Evolutionary conservation across 1,139 yeast species (phyloP).

Genomic region (Yamadazyma blattariae): DNA sequence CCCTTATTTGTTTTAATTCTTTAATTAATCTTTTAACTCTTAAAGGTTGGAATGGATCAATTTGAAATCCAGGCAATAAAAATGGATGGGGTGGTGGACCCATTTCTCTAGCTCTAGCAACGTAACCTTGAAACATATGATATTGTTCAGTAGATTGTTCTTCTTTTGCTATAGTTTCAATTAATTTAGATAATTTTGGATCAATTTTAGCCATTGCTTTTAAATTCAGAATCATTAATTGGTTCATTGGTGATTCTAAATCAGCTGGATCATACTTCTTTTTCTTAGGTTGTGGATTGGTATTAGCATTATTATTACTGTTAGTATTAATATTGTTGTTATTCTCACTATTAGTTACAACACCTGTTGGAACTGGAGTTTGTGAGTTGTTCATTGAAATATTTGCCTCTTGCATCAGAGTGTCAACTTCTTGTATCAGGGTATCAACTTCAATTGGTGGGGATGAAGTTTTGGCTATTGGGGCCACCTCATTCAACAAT

Average conservation of each 20-base stretch:
- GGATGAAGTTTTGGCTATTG: not conserved
- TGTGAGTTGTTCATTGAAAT: too few relatives aligned
- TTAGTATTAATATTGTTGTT: too few relatives aligned
- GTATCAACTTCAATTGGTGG: too few relatives aligned
- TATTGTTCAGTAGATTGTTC: slow-evolving; percentile 70
- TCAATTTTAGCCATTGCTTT: slow-evolving; percentile 80
- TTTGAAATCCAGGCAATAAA: slow-evolving; percentile 13
- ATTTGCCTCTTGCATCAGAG: too few relatives aligned
- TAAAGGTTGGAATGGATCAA: slow-evolving; percentile 16
- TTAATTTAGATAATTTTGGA: slow-evolving; percentile 59
- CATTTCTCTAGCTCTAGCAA: slow-evolving; percentile 72
- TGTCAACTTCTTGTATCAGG: too few relatives aligned
- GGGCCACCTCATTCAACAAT: not conserved
- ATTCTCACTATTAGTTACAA: too few relatives aligned
- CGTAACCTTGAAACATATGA: slow-evolving; percentile 73
- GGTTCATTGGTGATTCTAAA: slow-evolving; percentile 38
- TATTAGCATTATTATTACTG: not conserved
- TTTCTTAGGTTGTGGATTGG: slow-evolving; percentile 1
- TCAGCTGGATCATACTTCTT: slow-evolving; percentile 8
- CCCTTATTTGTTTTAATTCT: slow-evolving; percentile 23
- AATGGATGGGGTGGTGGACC: slow-evolving; percentile 52
- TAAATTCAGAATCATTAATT: slow-evolving; percentile 78
- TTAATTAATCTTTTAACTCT: slow-evolving; percentile 19
- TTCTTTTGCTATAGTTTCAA: slow-evolving; percentile 85
- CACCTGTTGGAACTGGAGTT: too few relatives aligned